These are phyloP conservation scores for Teunomyces tritomae DNA, from an alignment of 805 yeast species.

Conservation along the genomic window DNA sequence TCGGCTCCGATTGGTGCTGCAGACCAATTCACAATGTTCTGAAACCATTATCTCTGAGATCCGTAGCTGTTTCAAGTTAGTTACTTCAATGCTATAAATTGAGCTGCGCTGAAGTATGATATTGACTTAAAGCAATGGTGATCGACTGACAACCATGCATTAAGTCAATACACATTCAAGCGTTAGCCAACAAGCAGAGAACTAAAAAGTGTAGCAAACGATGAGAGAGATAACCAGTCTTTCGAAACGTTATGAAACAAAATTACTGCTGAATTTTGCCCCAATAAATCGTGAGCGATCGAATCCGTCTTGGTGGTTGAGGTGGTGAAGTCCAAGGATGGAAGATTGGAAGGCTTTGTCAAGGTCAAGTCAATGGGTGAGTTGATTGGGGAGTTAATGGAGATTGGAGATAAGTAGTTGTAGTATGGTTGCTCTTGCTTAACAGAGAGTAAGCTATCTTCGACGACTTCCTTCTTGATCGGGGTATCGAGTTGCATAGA, in stretches of 20 bases:
- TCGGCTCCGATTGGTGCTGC: slow-evolving; percentile 5
- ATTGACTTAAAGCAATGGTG: neutral
- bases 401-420: slow-evolving; percentile 43
- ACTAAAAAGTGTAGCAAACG: slow-evolving; percentile 12
- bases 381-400: slow-evolving; percentile 37
- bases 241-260: slow-evolving; percentile 19
- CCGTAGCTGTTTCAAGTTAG: slow-evolving; percentile 10
- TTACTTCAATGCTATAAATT: slow-evolving; percentile 36
- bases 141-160: slow-evolving; percentile 3
- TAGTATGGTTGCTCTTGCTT: slow-evolving; percentile 15
- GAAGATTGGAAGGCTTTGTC: slow-evolving; percentile 1
- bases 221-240: neutral
- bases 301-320: neutral
- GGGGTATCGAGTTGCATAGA: neutral
- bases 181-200: slow-evolving; percentile 30
- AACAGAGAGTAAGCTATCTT: neutral
- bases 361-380: slow-evolving; percentile 41
- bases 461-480: slow-evolving; percentile 6
- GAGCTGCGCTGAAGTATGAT: neutral
- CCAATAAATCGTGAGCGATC: slow-evolving; percentile 27
- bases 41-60: neutral
- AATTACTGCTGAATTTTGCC: slow-evolving; percentile 49
- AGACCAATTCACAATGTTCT: slow-evolving; percentile 1
- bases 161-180: neutral
- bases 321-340: slow-evolving; percentile 1